These are phyloP conservation scores for Monilinia fructicola DNA, from an alignment of 2,329 filamentous ascomycete species.

Conservation along the genomic window DNA sequence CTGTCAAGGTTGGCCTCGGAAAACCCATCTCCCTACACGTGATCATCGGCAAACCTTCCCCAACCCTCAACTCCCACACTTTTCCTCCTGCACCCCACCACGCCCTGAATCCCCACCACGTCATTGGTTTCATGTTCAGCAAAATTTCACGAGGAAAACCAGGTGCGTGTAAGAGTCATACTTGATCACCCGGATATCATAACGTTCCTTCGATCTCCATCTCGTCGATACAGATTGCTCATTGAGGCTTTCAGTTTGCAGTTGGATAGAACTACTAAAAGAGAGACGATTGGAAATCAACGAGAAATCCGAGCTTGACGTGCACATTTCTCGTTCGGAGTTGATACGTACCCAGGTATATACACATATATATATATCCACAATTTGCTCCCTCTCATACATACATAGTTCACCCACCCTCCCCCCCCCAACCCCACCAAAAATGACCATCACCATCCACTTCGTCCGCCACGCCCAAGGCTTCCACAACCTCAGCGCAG, in stretches of 20 bases:
- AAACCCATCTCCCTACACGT: background rate
- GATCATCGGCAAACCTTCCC: constrained; percentile 7
- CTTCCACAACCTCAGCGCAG: constrained; percentile 72
- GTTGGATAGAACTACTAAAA: background rate
- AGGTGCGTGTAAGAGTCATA: constrained; percentile 5
- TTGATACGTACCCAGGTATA: background rate
- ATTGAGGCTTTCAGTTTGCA: background rate
- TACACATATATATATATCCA: background rate
- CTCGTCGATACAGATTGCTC: background rate
- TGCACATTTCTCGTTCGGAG: background rate
- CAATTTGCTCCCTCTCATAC: background rate
- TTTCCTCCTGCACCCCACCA: background rate
- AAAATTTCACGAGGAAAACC: background rate
- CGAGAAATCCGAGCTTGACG: too few relatives aligned
- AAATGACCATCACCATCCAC: constrained; percentile 51
- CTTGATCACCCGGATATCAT: background rate
- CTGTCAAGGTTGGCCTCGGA: too few relatives aligned
- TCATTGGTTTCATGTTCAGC: background rate
- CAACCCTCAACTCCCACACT: background rate
- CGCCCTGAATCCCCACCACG: constrained; percentile 1
- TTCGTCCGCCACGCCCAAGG: constrained; percentile 75
- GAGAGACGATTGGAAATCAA: background rate
- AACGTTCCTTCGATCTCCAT: background rate
- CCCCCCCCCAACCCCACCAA: background rate
- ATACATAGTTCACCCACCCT: background rate